Evolutionary conservation across 495 filamentous ascomycete species (phyloP).

Genomic region (Lepidopterella palustris): DNA sequence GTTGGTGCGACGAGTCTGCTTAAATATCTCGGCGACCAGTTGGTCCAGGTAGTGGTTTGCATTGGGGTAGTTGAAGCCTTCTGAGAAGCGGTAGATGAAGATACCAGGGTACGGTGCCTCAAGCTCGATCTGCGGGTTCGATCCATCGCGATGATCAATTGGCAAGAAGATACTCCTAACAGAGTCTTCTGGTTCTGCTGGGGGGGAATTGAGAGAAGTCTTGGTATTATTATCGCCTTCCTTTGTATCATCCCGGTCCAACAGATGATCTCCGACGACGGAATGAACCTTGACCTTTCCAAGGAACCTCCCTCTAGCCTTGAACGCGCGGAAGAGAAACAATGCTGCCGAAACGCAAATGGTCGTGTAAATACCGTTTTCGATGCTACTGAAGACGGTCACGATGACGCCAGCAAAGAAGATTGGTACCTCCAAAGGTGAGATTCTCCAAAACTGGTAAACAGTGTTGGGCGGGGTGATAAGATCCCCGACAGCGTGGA

Average conservation of each 20-base stretch:
- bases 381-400: conserved; percentile 81
- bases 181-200: conserved; percentile 32
- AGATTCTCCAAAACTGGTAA: conserved; percentile 94
- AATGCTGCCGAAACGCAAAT: conserved; percentile 67
- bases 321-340: conserved; percentile 79
- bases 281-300: conserved; percentile 87
- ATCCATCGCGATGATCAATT: conserved; percentile 78
- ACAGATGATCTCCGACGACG: conserved; percentile 71
- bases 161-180: conserved; percentile 82
- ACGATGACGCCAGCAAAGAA: conserved; percentile 94
- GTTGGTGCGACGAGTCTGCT: conserved; percentile 71
- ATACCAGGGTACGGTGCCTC: conserved; percentile 82
- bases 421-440: conserved; percentile 81
- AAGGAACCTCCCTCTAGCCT: conserved; percentile 80
- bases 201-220: conserved; percentile 6
- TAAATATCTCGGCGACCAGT: conserved; percentile 67
- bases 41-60: conserved; percentile 85
- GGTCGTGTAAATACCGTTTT: conserved; percentile 87
- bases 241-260: conserved; percentile 51
- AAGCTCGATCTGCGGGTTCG: conserved; percentile 77
- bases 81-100: conserved; percentile 96
- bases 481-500: conserved; percentile 92
- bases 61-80: conserved; percentile 96
- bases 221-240: conserved; percentile 7
- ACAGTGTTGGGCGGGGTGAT: conserved; percentile 91